Percentiles rank a stretch among this genome's conserved stretches.
phyloP scores from a whole-genome alignment of 495 filamentous ascomycete genomes.

The Rhizodiscina lignyota region DNA sequence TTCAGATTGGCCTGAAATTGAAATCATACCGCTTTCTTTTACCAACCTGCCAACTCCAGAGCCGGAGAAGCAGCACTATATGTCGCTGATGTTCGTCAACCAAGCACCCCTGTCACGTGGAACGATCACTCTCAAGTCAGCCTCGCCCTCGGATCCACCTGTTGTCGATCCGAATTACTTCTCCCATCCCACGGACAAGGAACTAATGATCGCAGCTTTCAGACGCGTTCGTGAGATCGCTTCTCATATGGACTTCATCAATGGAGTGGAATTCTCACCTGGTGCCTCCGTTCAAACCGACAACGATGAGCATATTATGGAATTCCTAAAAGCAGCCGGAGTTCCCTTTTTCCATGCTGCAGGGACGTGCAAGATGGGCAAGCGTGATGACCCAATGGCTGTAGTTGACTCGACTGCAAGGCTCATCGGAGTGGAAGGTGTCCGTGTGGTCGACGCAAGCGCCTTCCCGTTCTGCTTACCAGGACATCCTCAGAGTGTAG shows the following conservation, averaged over 20 bases:
- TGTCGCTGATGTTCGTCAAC: slow-evolving; percentile 24
- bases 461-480: too few relatives aligned
- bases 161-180: slow-evolving; percentile 40
- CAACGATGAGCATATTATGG: too few relatives aligned
- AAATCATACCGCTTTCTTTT: neutral
- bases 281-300: neutral
- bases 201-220: slow-evolving; percentile 35
- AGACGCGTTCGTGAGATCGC: slow-evolving; percentile 32
- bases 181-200: slow-evolving; percentile 33
- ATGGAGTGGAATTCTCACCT: neutral
- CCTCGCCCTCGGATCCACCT: slow-evolving; percentile 26
- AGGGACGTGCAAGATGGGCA: slow-evolving; percentile 38
- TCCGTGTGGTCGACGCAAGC: slow-evolving; percentile 48
- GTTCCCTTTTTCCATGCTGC: too few relatives aligned
- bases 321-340: too few relatives aligned
- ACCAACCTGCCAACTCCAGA: slow-evolving; percentile 9
- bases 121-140: slow-evolving; percentile 33
- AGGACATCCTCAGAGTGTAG: too few relatives aligned
- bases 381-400: slow-evolving; percentile 27
- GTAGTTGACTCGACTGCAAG: slow-evolving; percentile 35
- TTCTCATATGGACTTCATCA: slow-evolving; percentile 19
- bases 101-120: slow-evolving; percentile 33
- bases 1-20: slow-evolving; percentile 30
- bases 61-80: slow-evolving; percentile 19
- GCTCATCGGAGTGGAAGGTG: slow-evolving; percentile 31